Evolutionary conservation across 2,329 filamentous ascomycete species (phyloP).

Genomic region (Fusarium drepaniforme): DNA sequence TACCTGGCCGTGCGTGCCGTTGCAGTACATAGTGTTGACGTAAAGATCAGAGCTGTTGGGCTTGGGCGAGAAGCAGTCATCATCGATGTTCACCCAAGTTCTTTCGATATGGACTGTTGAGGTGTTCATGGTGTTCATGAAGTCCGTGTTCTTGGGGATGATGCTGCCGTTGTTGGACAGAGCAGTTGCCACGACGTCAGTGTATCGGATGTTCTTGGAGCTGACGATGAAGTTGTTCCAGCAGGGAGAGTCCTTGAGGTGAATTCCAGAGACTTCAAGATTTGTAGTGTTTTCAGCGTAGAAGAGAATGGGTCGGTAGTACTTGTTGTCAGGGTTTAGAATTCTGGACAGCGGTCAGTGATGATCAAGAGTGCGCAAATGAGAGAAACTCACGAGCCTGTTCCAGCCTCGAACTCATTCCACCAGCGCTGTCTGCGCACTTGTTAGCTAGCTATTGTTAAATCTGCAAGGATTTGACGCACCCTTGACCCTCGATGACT

Average conservation of each 20-base stretch:
- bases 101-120: slow-evolving; percentile 64
- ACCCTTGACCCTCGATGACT: slow-evolving; percentile 66
- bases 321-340: slow-evolving; percentile 65
- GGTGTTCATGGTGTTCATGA: slow-evolving; percentile 71
- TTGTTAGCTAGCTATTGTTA: not conserved
- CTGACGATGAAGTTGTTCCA: slow-evolving; percentile 74
- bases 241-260: slow-evolving; percentile 71
- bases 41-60: slow-evolving; percentile 69
- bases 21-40: slow-evolving; percentile 71
- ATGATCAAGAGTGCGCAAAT: not conserved
- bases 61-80: slow-evolving; percentile 73
- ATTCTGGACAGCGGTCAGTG: slow-evolving; percentile 43
- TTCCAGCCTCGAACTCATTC: slow-evolving; percentile 36
- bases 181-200: slow-evolving; percentile 66
- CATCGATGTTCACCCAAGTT: slow-evolving; percentile 65
- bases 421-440: slow-evolving; percentile 30
- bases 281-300: slow-evolving; percentile 72
- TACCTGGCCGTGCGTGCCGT: slow-evolving; percentile 66
- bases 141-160: slow-evolving; percentile 71
- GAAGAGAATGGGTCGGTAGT: slow-evolving; percentile 70
- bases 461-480: not conserved
- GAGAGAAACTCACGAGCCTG: slow-evolving; percentile 17
- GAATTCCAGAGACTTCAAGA: slow-evolving; percentile 67
- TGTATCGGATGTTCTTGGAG: slow-evolving; percentile 65
- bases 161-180: slow-evolving; percentile 58